Evolutionary conservation across 2,329 filamentous ascomycete genomes (phyloP), one percentile per base, ranked within the genome.

Genomic region (Colletotrichum spinosum): DNA sequence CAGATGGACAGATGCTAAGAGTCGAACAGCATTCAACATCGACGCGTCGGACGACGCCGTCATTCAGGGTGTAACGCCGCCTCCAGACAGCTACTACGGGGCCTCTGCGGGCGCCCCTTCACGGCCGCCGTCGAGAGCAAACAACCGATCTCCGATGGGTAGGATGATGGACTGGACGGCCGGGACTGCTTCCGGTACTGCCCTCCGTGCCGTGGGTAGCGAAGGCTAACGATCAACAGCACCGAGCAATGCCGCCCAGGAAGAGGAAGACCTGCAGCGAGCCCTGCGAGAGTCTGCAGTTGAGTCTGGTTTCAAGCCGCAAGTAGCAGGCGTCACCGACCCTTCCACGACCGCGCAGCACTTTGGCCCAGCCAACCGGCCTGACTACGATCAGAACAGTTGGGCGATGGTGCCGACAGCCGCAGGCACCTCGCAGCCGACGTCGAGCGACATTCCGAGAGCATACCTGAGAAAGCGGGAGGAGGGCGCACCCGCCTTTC

Each of bases 41-140:
- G 85, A 89, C 66, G 80, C 82, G 8, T 77, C 83, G 69, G 80
- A 82, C 61, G 76, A 75, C 65, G 72, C 72, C 41, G 71, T 82
- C 41, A 79, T 84, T 38, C 79, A 82, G 48, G 81, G 81, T 17
- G 74, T 80, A 10, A 77, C 81, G 7, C 78, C 81, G 39, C 76
- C 77, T 2, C 72, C 74, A 11, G 78, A 79, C 42, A 74, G 42
- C 42, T 81, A 82, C 62, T 55, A 68, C 54, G 58, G 65, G 35
- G 54, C 57, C 11, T 78, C 77, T 41, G 75, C 76, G 8, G 79
- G 78, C 35, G 83, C 84, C 6, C 85, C 86, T 0, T 89, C 88
- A 15, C 81, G 88, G 60, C 88, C 88, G n/a, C 88, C 88, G 2
- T 90, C 88, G 25, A 79, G 87, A 74, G 80, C 84, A 49, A 85